Conservation (phyloP, 2,329 filamentous ascomycete species). For the Arthrobotrys pseudoclavata region DNA sequence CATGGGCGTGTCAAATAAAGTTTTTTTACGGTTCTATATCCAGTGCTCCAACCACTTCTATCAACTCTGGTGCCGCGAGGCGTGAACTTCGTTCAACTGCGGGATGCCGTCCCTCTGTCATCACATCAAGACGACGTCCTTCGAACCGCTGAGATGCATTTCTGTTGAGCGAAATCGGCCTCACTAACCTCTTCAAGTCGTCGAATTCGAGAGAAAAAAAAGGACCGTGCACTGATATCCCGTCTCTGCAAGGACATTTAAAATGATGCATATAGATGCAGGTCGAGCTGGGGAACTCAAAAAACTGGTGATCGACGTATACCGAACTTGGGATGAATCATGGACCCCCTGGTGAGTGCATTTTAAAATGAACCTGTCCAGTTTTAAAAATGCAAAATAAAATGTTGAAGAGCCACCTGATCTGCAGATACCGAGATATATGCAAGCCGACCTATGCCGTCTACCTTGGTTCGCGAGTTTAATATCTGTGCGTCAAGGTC, state of each 20-base stretch:
- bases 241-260: slow-evolving; percentile 22
- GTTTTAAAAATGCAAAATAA: slow-evolving; percentile 24
- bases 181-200: slow-evolving; percentile 9
- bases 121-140: not conserved
- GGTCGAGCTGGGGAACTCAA: slow-evolving; percentile 12
- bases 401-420: slow-evolving; percentile 25
- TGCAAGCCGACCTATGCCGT: slow-evolving; percentile 15
- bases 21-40: slow-evolving; percentile 1
- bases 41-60: not conserved
- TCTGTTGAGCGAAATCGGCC: not conserved
- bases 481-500: slow-evolving; percentile 29
- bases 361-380: slow-evolving; percentile 18
- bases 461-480: slow-evolving; percentile 8
- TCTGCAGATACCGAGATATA: slow-evolving; percentile 28
- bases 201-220: not conserved
- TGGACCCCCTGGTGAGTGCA: slow-evolving; percentile 9
- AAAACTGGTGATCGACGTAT: not conserved
- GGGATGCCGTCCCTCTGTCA: slow-evolving; percentile 13
- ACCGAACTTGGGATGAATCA: not conserved
- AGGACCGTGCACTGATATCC: slow-evolving; percentile 28
- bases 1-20: slow-evolving; percentile 9
- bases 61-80: not conserved
- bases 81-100: slow-evolving; percentile 4
- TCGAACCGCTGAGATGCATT: slow-evolving; percentile 5
- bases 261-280: slow-evolving; percentile 21